Base-by-base conservation (phyloP, 78 protist species). In the Cavenderia fasciculata region DNA sequence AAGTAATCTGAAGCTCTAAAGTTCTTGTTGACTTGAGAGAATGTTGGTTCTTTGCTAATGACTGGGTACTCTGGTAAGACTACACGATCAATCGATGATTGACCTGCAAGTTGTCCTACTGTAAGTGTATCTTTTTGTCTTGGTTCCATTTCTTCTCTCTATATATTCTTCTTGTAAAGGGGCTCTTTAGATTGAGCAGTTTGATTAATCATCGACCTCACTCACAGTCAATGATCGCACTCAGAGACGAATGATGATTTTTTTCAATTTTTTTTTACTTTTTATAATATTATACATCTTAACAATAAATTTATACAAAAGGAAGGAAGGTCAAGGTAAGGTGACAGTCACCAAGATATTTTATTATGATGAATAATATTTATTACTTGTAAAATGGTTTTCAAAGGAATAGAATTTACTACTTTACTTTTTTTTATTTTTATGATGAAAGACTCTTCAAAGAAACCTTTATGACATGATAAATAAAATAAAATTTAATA, bases 1-100 rank as follows among this genome's bases (percentile, higher is more conserved):
- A 46, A 38, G 41, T 66, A 57, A 54, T 79, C 88, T 31, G 62
- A 68, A 16, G 29, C 8, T 79, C 88, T 68, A 38, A 79, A 79
- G 74, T 68, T 63, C 14, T 40, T 21, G 8, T 5, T 46, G 31
- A 52, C 31, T 43, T 59, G 29, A 2, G 49, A 33, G 23, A 14
- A 1, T 3, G 88, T 43, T 54, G 88, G 88, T 10, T 63, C 56
- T 66, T 23, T 51, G 27, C 36, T n/a, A 41, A 79, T 66, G 51
- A 79, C 76, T 40, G 88, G 87, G 63, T 68, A 79, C 47, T 23
- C 36, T 66, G 88, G 88, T 2, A 46, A 2, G 29, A 18, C 18
- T n/a, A 70, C 75, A 41, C 31, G 23, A 0, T 57, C 61, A 33
- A 79, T n/a, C 6, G 71, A 14, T 66, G 88, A 61, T 10, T 62